These are phyloP conservation scores for Corynespora cassiicola DNA, from an alignment of 2,329 filamentous ascomycete species.

Conservation along the genomic window DNA sequence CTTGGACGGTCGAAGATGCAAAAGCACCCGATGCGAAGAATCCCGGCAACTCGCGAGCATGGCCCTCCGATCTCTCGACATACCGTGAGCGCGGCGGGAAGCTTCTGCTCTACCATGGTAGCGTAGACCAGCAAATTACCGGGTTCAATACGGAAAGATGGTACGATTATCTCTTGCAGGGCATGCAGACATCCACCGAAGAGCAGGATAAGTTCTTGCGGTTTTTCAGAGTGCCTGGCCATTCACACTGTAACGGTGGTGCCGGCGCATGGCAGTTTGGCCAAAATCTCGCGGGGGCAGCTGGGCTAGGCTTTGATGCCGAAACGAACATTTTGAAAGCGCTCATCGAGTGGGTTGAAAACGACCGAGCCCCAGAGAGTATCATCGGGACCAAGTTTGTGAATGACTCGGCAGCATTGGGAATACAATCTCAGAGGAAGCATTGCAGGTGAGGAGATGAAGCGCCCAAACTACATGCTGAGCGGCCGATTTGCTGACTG, in stretches of 20 bases:
- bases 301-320: conserved; percentile 33
- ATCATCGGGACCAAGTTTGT: conserved; percentile 39
- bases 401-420: conserved; percentile 31
- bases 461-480: too few relatives aligned
- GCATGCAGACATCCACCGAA: conserved; percentile 13
- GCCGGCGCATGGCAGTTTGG: conserved; percentile 49
- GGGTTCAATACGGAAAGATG: conserved; percentile 52
- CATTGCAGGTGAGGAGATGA: conserved; percentile 51
- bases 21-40: conserved; percentile 42
- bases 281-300: too few relatives aligned
- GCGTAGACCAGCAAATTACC: conserved; percentile 53
- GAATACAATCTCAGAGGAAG: conserved; percentile 38
- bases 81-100: conserved; percentile 49
- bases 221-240: conserved; percentile 59
- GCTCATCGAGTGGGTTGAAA: conserved; percentile 57
- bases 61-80: conserved; percentile 37
- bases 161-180: conserved; percentile 49
- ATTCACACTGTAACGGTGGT: conserved; percentile 59
- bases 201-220: conserved; percentile 50
- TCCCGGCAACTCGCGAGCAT: conserved; percentile 44
- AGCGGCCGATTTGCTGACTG: too few relatives aligned
- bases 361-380: conserved; percentile 49
- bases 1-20: conserved; percentile 19
- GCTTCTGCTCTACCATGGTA: conserved; percentile 53
- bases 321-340: conserved; percentile 56